Conservation (phyloP, 148 eudicot species). For the Cornus kousa region DNA sequence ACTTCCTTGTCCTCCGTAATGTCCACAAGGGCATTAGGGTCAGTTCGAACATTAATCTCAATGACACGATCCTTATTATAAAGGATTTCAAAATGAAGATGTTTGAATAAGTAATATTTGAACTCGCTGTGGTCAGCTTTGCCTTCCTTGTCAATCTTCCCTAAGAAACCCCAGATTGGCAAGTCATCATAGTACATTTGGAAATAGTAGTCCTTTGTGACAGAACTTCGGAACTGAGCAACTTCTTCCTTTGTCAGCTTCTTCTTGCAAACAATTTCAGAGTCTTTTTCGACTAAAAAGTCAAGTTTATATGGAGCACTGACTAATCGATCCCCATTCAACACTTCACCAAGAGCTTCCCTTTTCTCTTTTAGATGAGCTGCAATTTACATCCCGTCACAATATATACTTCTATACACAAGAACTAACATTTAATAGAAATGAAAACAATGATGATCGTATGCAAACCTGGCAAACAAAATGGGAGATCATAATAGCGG, state of each 20-base stretch:
- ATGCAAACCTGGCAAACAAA: constrained; percentile 20
- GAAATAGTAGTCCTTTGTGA: constrained; percentile 25
- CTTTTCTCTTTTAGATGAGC: constrained; percentile 20
- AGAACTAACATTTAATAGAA: neutral
- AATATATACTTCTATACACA: neutral
- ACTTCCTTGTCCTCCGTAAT: constrained; percentile 29
- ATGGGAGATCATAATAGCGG: constrained; percentile 21
- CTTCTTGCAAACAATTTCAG: constrained; percentile 23
- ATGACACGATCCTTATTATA: constrained; percentile 29
- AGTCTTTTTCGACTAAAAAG: constrained; percentile 25
- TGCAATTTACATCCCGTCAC: neutral
- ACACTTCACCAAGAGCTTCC: constrained; percentile 29
- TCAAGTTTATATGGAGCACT: constrained; percentile 28
- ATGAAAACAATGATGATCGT: neutral
- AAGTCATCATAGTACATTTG: constrained; percentile 33
- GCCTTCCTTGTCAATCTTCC: constrained; percentile 26
- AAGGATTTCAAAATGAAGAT: constrained; percentile 26
- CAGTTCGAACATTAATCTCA: constrained; percentile 27
- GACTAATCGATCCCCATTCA: constrained; percentile 31
- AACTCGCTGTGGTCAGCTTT: constrained; percentile 2
- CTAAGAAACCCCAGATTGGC: constrained; percentile 31
- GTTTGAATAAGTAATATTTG: constrained; percentile 27
- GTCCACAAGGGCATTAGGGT: constrained; percentile 26
- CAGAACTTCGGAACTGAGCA: constrained; percentile 18
- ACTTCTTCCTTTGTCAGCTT: constrained; percentile 28